A percentile compares a stretch with the other conserved stretches of the same genome.
These are phyloP conservation scores for Aspergillus clavatus DNA, from an alignment of 2,329 filamentous ascomycete species.

Conservation along the genomic window DNA sequence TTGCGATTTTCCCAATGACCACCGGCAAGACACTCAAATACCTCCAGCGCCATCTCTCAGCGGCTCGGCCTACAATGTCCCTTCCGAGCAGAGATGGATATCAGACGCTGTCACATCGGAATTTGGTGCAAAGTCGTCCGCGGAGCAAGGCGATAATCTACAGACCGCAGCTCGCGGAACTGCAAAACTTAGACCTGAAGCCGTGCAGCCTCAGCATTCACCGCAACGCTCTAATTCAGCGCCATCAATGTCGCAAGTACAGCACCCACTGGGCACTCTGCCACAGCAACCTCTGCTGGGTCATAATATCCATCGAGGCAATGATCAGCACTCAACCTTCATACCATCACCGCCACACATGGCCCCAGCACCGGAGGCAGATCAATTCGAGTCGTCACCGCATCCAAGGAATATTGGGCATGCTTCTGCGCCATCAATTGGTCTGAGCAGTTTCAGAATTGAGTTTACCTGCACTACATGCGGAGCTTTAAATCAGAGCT, in stretches of 20 bases:
- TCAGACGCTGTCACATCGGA: conserved; percentile 24
- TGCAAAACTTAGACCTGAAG: conserved; percentile 17
- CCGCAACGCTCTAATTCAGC: conserved; percentile 10
- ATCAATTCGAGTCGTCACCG: conserved; percentile 19
- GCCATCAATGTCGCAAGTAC: conserved; percentile 13
- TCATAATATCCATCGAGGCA: conserved; percentile 20
- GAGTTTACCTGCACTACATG: conserved; percentile 38
- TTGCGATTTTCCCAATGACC: conserved; percentile 21
- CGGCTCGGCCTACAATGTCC: conserved; percentile 22
- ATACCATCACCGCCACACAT: conserved; percentile 17
- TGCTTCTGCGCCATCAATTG: conserved; percentile 24
- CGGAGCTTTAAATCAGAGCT: conserved; percentile 36
- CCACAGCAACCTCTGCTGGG: conserved; percentile 20
- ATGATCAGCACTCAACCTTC: conserved; percentile 21
- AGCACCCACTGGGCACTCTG: conserved; percentile 19
- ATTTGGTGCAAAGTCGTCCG: conserved; percentile 24
- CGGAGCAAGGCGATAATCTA: conserved; percentile 20
- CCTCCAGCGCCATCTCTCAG: conserved; percentile 17
- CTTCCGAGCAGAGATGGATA: conserved; percentile 32
- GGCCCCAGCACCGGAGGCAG: conserved; percentile 16
- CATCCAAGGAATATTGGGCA: conserved; percentile 24
- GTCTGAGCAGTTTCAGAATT: conserved; percentile 37
- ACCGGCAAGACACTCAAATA: conserved; percentile 20
- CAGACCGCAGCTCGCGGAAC: conserved; percentile 16
- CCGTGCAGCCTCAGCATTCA: conserved; percentile 14